These are phyloP conservation scores for Grosmannia huntii DNA, from an alignment of 2,329 filamentous ascomycete species.

Conservation along the genomic window DNA sequence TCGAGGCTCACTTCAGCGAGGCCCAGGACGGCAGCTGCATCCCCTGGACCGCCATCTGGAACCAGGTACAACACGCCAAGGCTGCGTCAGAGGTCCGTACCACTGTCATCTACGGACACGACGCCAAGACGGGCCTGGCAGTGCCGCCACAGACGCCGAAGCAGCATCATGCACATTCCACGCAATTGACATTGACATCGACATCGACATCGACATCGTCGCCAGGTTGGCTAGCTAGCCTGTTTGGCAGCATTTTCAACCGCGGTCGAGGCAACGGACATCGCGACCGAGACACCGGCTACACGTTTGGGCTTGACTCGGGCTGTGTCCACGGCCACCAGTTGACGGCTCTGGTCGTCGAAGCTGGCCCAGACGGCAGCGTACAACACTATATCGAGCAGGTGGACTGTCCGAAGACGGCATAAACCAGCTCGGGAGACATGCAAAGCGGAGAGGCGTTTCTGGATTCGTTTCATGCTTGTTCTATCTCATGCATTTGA, in stretches of 20 bases:
- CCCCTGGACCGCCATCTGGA: conserved; percentile 56
- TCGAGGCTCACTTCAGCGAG: conserved; percentile 24
- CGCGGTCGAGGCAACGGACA: neutral
- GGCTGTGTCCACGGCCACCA: conserved; percentile 65
- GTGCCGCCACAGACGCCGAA: conserved; percentile 5
- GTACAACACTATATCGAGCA: conserved; percentile 26
- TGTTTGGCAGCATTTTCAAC: neutral
- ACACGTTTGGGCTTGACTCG: conserved; percentile 76
- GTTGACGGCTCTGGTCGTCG: conserved; percentile 66
- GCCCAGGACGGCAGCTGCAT: conserved; percentile 27
- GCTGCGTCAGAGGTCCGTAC: conserved; percentile 24
- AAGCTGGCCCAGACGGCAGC: conserved; percentile 25
- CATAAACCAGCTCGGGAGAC: neutral
- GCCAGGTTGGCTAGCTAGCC: neutral
- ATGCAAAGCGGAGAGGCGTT: neutral
- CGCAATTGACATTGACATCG: neutral
- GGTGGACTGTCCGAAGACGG: conserved; percentile 23
- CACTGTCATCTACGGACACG: conserved; percentile 80
- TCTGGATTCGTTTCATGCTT: too few species aligned
- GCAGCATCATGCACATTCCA: neutral
- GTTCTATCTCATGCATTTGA: too few species aligned
- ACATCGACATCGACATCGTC: neutral
- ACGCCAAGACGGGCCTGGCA: conserved; percentile 59
- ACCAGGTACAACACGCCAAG: conserved; percentile 31
- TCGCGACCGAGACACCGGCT: conserved; percentile 29